These are phyloP conservation scores for Citeromyces siamensis DNA, from an alignment of 1,139 yeast genomes.

Conservation along the genomic window DNA sequence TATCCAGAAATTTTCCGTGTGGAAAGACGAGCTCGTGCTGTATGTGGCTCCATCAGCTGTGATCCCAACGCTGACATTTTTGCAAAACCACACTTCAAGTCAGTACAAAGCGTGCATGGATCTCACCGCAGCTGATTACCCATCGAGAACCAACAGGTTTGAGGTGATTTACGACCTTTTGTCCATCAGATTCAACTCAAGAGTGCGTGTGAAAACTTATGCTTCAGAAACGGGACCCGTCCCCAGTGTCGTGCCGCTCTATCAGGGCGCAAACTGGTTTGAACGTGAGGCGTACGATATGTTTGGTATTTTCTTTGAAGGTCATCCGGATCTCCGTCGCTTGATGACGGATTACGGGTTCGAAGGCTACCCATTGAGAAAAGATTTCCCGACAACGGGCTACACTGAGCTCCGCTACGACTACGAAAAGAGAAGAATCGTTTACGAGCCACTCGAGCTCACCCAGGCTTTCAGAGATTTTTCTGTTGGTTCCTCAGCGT, in stretches of 20 bases:
- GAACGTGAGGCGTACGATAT: conserved; percentile 84
- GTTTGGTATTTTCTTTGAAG: conserved; percentile 79
- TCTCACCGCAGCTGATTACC: conserved; percentile 81
- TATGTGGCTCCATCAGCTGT: conserved; percentile 70
- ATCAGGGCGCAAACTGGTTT: conserved; percentile 80
- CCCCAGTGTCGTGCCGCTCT: conserved; percentile 62
- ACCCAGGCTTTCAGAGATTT: conserved; percentile 91
- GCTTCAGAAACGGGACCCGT: conserved; percentile 78
- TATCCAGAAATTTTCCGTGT: conserved; percentile 74
- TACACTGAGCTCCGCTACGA: conserved; percentile 85
- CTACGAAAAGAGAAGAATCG: conserved; percentile 82
- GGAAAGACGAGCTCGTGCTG: conserved; percentile 81
- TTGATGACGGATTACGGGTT: conserved; percentile 89
- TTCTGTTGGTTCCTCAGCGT: conserved; percentile 75
- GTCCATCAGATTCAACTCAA: conserved; percentile 73
- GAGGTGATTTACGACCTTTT: conserved; percentile 80
- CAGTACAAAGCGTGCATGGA: conserved; percentile 75
- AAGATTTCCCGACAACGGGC: conserved; percentile 89
- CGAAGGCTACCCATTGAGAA: conserved; percentile 86
- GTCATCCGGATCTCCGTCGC: conserved; percentile 84
- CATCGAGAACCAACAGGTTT: conserved; percentile 72
- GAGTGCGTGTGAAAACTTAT: conserved; percentile 82
- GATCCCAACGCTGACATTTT: conserved; percentile 55
- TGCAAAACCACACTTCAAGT: conserved; percentile 69
- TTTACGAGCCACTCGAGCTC: conserved; percentile 81